Percentiles rank a stretch among this genome's conserved stretches.
These are phyloP conservation scores for Penicillium sp. DNA, from an alignment of 2,329 filamentous ascomycete species.

Conservation along the genomic window DNA sequence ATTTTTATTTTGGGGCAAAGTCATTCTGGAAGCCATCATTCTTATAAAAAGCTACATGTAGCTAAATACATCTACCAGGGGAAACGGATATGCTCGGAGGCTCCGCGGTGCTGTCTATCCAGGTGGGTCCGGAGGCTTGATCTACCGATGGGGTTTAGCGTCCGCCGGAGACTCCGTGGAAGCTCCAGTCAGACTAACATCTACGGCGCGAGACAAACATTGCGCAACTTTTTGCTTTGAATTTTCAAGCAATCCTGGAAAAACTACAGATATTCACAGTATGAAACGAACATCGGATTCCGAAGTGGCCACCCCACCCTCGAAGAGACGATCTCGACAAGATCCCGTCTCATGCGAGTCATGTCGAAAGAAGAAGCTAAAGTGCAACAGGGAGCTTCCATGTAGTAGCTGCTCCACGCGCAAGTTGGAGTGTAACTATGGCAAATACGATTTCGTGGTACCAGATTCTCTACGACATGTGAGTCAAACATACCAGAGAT, in stretches of 20 bases:
- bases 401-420: slow-evolving; percentile 49
- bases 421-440: slow-evolving; percentile 30
- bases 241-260: not conserved
- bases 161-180: slow-evolving; percentile 28
- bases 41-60: not conserved
- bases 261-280: not conserved
- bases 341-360: slow-evolving; percentile 43
- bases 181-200: slow-evolving; percentile 11
- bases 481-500: not conserved
- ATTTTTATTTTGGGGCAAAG: not conserved
- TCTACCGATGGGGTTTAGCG: not conserved
- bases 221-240: not conserved
- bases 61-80: not conserved
- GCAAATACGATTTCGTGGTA: not conserved
- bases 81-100: slow-evolving; percentile 2
- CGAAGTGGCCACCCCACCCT: not conserved
- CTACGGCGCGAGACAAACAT: not conserved
- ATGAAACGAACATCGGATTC: slow-evolving; percentile 26
- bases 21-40: not conserved
- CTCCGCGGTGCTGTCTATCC: slow-evolving; percentile 5
- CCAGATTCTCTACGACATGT: not conserved
- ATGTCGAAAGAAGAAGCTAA: slow-evolving; percentile 49
- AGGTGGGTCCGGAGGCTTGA: not conserved
- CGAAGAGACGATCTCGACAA: slow-evolving; percentile 30
- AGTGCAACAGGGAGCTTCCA: slow-evolving; percentile 54